phyloP scores from a whole-genome alignment of 352 stramenopile species.

The Phytopythium kandeliae region DNA sequence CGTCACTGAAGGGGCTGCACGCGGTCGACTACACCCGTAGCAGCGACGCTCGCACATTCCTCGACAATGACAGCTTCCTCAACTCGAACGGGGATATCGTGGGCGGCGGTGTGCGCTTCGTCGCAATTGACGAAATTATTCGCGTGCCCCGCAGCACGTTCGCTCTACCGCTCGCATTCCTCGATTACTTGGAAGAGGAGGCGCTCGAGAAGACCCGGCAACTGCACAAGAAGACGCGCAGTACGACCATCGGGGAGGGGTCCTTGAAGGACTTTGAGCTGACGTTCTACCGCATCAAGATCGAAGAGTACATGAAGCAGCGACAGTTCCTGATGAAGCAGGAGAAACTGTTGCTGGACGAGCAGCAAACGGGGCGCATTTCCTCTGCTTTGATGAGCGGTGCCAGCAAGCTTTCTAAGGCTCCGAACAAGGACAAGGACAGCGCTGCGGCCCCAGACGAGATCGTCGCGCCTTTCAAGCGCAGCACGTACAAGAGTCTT shows the following conservation, averaged over 20 bases:
- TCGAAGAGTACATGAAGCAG: conserved; percentile 72
- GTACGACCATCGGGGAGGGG: conserved; percentile 15
- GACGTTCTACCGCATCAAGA: conserved; percentile 58
- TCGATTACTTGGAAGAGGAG: conserved; percentile 70
- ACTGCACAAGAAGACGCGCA: conserved; percentile 41
- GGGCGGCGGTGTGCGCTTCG: conserved; percentile 31
- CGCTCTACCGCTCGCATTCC: conserved; percentile 59
- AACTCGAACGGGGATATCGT: conserved; percentile 25
- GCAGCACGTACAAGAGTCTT: conserved; percentile 79
- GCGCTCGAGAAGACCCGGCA: conserved; percentile 43
- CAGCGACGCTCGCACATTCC: conserved; percentile 32
- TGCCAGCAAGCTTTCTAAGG: conserved; percentile 12
- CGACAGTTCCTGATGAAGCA: conserved; percentile 74
- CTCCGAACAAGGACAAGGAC: conserved; percentile 15
- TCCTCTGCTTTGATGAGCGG: conserved; percentile 23
- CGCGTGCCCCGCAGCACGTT: conserved; percentile 71
- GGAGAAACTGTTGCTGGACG: conserved; percentile 53
- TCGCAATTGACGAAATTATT: conserved; percentile 76
- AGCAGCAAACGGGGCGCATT: conserved; percentile 42
- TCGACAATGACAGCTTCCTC: conserved; percentile 68
- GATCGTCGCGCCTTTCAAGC: conserved; percentile 65
- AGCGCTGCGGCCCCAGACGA: conserved; percentile 16
- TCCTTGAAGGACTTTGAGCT: conserved; percentile 41
- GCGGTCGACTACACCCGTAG: conserved; percentile 15
- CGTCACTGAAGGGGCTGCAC: not conserved